Evolutionary conservation across 306 rosid genomes (phyloP), one percentile per base, ranked within the genome.

Genomic region (Gastrolobium villosum): DNA sequence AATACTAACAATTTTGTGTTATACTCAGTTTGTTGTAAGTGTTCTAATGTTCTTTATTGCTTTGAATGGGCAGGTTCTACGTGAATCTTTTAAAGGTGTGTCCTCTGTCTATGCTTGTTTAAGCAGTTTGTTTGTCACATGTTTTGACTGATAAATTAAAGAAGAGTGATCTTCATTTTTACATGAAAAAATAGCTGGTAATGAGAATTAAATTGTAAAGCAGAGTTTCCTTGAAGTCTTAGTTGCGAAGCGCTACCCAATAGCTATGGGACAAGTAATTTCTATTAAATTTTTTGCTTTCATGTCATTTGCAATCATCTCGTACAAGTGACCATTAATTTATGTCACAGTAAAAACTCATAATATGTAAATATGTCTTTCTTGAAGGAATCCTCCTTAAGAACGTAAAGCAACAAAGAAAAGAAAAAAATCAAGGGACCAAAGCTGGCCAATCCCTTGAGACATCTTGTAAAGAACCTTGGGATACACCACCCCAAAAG

Each of bases 61-160:
- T 86, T 81, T 88, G 73, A 75, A 57, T 80, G 46, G 72, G 76
- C 94, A 94, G 98, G 92, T 94, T 57, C 67, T 88, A 45, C 92
- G 97, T 84, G 98, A 94, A 80, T 87, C 90, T 79, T 84, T 88
- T 79, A 83, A 84, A 90, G 97, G 97, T 94, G 79, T 81, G 85
- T 84, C 62, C 74, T 32, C 78, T 79, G 31, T 56, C 83, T 84
- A 80, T 76, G 82, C 72, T 79, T 61, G 57, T 60, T 78, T 70
- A 59, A 37, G 31, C 76, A 80, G 32, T 66, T 79, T 43, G 39
- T 57, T 61, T 65, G 39, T 61, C 72, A 15, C 75, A 31, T 84
- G 77, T 70, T 82, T 70, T 64, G 77, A 4, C 65, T 79, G 83
- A 70, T 82, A 63, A 36, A 65, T 65, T 84, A 49, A 72, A 78